Evolutionary conservation across 1,284 basidiomycete genomes (phyloP).

Genomic region (Cryptococcus neoformans): DNA sequence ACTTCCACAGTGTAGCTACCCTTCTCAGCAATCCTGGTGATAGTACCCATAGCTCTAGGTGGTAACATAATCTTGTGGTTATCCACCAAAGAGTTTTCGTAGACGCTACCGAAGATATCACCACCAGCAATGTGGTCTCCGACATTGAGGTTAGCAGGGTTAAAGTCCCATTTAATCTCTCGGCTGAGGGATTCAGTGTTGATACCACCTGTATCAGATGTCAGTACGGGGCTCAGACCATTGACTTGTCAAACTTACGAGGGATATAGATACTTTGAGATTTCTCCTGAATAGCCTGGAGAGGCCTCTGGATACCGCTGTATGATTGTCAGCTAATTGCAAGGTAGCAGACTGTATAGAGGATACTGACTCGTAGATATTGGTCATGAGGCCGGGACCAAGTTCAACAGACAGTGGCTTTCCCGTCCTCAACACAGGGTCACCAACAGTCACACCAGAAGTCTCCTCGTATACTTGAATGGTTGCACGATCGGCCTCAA

Average conservation of each 20-base stretch:
- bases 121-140: conserved; percentile 98
- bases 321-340: conserved; percentile 5
- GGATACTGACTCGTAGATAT: conserved; percentile 75
- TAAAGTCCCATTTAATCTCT: conserved; percentile 91
- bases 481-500: conserved; percentile 93
- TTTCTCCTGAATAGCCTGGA: conserved; percentile 88
- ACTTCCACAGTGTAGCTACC: conserved; percentile 91
- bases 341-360: neutral
- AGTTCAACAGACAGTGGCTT: conserved; percentile 98
- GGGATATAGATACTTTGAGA: conserved; percentile 99
- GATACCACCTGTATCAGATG: conserved; percentile 62
- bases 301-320: conserved; percentile 85
- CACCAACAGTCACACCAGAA: conserved; percentile 94
- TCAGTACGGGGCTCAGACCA: neutral
- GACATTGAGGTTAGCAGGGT: conserved; percentile 76
- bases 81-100: conserved; percentile 94
- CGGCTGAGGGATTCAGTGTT: conserved; percentile 95
- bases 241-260: conserved; percentile 49
- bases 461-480: conserved; percentile 99
- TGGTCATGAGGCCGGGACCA: conserved; percentile 95
- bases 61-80: conserved; percentile 97
- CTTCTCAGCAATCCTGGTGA: conserved; percentile 91
- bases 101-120: conserved; percentile 92
- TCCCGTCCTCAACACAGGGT: conserved; percentile 94
- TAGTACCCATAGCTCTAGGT: conserved; percentile 90